phyloP scores from a whole-genome alignment of 1,139 yeast species.

The Sugiyamaella novakii region DNA sequence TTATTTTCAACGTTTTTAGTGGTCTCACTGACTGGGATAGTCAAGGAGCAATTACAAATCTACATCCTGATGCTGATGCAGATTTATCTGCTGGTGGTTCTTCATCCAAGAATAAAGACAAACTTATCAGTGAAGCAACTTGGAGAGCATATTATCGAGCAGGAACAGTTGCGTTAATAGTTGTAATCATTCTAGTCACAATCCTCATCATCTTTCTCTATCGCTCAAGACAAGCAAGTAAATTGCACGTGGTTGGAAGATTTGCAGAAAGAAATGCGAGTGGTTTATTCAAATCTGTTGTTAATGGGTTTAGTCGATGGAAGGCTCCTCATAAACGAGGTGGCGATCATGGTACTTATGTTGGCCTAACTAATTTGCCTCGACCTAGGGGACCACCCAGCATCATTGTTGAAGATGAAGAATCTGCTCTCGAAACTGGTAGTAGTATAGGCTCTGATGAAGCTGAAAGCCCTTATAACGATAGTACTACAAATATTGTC shows the following conservation, averaged over 20 bases:
- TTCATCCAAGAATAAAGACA: slow-evolving; percentile 22
- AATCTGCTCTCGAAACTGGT: slow-evolving; percentile 17
- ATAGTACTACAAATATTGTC: slow-evolving; percentile 21
- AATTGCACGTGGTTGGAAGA: slow-evolving; percentile 8
- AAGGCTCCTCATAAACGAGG: slow-evolving; percentile 25
- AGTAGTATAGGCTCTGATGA: slow-evolving; percentile 13
- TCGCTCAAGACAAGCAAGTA: slow-evolving; percentile 23
- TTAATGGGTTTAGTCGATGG: slow-evolving; percentile 36
- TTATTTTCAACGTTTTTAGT: slow-evolving; percentile 49
- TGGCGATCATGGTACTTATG: slow-evolving; percentile 19
- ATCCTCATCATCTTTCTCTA: slow-evolving; percentile 28
- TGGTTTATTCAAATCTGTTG: slow-evolving; percentile 28
- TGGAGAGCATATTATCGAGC: slow-evolving; percentile 46
- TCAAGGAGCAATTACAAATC: slow-evolving; percentile 20
- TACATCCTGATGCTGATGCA: slow-evolving; percentile 20
- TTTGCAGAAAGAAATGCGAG: slow-evolving; percentile 18
- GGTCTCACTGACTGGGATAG: slow-evolving; percentile 34
- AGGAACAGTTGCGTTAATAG: slow-evolving; percentile 43
- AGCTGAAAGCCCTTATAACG: slow-evolving; percentile 18
- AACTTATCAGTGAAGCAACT: slow-evolving; percentile 39
- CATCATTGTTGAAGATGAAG: slow-evolving; percentile 24
- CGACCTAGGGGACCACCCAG: slow-evolving; percentile 17
- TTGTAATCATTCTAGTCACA: slow-evolving; percentile 37
- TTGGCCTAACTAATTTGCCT: slow-evolving; percentile 16
- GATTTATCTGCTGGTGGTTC: slow-evolving; percentile 7